Evolutionary conservation across 179 eudicot genomes (phyloP), one percentile per base, ranked within the genome.

Genomic region (Vitellaria paradoxa): DNA sequence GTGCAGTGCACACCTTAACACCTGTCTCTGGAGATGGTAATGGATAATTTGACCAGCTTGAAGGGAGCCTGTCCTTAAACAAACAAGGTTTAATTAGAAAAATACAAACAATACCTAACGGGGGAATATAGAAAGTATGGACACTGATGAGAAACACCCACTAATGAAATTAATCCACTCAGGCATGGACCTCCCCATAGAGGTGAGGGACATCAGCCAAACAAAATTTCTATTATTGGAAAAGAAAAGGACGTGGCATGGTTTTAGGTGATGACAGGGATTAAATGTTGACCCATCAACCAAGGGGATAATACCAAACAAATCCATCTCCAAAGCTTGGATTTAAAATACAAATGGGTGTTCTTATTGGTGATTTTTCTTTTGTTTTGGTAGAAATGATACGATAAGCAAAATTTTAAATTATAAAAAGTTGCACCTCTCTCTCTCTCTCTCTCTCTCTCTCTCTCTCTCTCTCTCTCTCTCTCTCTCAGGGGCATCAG

Each of bases 221-320:
- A 68, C 40, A 53, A 60, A 26, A 61, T 40, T 78, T 81, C 85
- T 84, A 84, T 79, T 86, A 83, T 81, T 74, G 78, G 89, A 81
- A 89, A 81, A 82, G 81, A 85, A 87, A 84, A 85, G 78, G 62
- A 85, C 72, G 66, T 81, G 89, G 82, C 88, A 87, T 82, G 82
- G 85, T 72, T 83, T 91, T 86, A 86, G 87, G 93, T 86, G 85
- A 80, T 89, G 93, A 89, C 84, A 89, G 40, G 87, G 93, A 82
- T 74, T 75, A 75, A 87, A 86, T 88, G 86, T 82, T 84, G 88
- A 88, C 87, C 86, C 49, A 74, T 82, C 85, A 85, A 88, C 88
- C 76, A 87, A 75, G 76, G 73, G 72, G 84, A 84, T 85, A 79
- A 85, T 59, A 85, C 83, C 88, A 88, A 84, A 84, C 82, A 80